Percentiles rank a stretch among this genome's conserved stretches.
These are phyloP conservation scores for Dipodascus albidus DNA, from an alignment of 805 yeast species.

Conservation along the genomic window DNA sequence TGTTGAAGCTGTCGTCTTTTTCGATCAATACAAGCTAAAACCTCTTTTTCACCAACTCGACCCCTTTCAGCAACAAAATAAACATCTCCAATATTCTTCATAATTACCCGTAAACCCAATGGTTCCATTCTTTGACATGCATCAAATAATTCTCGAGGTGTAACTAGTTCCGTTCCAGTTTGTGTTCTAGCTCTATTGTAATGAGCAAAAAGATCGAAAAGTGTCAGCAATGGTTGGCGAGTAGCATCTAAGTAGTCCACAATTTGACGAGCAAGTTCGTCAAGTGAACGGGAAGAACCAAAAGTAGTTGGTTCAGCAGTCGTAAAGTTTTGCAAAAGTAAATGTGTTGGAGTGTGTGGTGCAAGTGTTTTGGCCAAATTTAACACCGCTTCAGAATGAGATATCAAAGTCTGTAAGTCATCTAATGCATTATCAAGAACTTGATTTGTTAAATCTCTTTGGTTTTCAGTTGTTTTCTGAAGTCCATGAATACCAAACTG, in stretches of 20 bases:
- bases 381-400: conserved; percentile 65
- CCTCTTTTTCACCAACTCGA: neutral
- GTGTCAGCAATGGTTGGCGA: conserved; percentile 32
- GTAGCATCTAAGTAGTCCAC: conserved; percentile 50
- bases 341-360: conserved; percentile 9
- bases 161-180: conserved; percentile 48
- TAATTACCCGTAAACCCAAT: conserved; percentile 45
- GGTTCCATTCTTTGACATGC: conserved; percentile 47
- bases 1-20: neutral
- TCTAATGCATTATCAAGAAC: conserved; percentile 59
- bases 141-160: conserved; percentile 54
- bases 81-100: conserved; percentile 31
- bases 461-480: conserved; percentile 43
- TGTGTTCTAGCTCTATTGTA: conserved; percentile 47
- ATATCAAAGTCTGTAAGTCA: conserved; percentile 66
- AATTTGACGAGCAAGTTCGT: conserved; percentile 66
- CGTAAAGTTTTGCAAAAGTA: conserved; percentile 11
- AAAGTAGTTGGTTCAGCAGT: conserved; percentile 23
- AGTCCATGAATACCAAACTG: conserved; percentile 56
- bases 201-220: conserved; percentile 50
- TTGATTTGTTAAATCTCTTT: conserved; percentile 45
- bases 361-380: conserved; percentile 35
- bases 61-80: conserved; percentile 31
- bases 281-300: conserved; percentile 26
- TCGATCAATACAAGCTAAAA: neutral